These are phyloP conservation scores for Metschnikowia santaceciliae DNA, from an alignment of 805 yeast genomes.

Conservation along the genomic window DNA sequence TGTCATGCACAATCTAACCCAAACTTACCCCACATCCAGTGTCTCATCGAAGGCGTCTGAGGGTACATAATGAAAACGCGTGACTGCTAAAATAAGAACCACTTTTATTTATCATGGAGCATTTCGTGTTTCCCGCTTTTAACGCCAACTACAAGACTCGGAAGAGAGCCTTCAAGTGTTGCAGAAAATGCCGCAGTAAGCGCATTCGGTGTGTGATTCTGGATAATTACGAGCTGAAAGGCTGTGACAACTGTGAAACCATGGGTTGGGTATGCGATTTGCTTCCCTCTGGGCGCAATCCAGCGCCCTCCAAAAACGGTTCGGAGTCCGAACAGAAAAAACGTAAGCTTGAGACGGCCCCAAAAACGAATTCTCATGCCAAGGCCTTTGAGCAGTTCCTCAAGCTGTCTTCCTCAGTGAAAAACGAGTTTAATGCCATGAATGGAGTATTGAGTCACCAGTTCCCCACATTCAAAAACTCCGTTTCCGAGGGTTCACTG, in stretches of 20 bases:
- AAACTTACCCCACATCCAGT: slow-evolving; percentile 4
- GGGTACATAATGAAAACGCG: background rate
- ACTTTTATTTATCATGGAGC: slow-evolving; percentile 18
- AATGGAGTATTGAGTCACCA: slow-evolving; percentile 5
- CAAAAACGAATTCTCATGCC: background rate
- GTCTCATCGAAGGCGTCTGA: background rate
- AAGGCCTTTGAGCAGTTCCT: background rate
- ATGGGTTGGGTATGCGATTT: slow-evolving; percentile 17
- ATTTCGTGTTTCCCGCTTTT: slow-evolving; percentile 41
- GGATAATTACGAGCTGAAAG: slow-evolving; percentile 20
- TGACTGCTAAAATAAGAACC: background rate
- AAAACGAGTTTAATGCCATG: slow-evolving; percentile 2
- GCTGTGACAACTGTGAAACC: slow-evolving; percentile 22
- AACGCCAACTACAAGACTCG: slow-evolving; percentile 36
- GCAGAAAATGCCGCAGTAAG: slow-evolving; percentile 36
- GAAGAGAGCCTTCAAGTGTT: slow-evolving; percentile 41
- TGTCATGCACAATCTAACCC: slow-evolving; percentile 1
- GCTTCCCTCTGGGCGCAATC: background rate
- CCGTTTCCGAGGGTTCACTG: background rate
- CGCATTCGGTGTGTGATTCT: slow-evolving; percentile 22
- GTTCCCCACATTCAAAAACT: background rate
- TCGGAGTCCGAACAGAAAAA: background rate
- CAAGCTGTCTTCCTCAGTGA: slow-evolving; percentile 1
- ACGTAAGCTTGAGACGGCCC: background rate
- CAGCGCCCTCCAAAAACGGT: background rate